A percentile compares a stretch with the other conserved stretches of the same genome.
Conservation (phyloP, 257 asterid species). For the Solanum raphanifolium region DNA sequence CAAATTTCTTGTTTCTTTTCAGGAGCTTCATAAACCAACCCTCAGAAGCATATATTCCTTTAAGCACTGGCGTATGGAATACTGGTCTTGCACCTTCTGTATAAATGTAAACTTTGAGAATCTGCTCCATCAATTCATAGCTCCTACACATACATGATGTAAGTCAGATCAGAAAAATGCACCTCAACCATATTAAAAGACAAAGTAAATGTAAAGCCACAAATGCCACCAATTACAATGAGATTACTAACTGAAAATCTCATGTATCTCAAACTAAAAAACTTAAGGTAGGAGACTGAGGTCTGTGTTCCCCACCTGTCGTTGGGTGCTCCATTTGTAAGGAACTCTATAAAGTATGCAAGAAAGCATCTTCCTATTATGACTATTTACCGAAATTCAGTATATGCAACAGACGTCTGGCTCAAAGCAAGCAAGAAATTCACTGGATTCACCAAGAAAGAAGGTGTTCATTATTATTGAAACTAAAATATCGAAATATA, state of each 20-base stretch:
- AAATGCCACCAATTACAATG: not conserved
- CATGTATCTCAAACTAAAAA: not conserved
- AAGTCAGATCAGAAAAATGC: not conserved
- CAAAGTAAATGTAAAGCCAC: not conserved
- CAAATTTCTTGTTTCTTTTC: constrained; percentile 36
- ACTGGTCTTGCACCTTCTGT: constrained; percentile 66
- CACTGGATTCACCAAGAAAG: not conserved
- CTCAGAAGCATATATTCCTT: constrained; percentile 82
- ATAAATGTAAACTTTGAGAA: constrained; percentile 60
- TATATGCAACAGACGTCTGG: not conserved
- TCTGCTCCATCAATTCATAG: constrained; percentile 76
- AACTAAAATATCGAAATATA: not conserved
- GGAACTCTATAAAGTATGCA: not conserved
- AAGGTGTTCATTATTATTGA: not conserved
- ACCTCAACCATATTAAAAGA: not conserved
- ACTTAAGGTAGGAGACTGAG: not conserved
- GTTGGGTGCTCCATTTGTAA: not conserved
- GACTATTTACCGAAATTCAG: not conserved
- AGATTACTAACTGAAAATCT: not conserved
- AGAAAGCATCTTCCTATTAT: not conserved
- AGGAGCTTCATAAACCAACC: constrained; percentile 88
- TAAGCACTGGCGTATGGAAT: constrained; percentile 65
- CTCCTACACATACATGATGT: constrained; percentile 43
- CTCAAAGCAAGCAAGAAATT: not conserved
- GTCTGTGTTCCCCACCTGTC: not conserved